Percentiles rank a stretch among this genome's conserved stretches.
Conservation (phyloP, 2,329 filamentous ascomycete genomes). For the Trichophyton verrucosum region DNA sequence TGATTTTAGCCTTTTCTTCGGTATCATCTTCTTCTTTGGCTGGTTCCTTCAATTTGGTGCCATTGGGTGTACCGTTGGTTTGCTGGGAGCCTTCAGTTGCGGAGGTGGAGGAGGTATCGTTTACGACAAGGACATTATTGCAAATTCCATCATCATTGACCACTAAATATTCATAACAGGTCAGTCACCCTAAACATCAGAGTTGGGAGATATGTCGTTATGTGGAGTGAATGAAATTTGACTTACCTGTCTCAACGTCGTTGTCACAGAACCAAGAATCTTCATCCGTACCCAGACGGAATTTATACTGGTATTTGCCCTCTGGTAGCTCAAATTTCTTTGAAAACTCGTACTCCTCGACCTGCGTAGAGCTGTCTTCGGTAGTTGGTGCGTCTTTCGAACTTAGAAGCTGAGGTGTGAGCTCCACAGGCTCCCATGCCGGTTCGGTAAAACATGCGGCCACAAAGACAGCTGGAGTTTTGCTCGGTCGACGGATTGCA, state of each 20-base stretch:
- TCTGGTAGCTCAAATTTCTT: conserved; percentile 12
- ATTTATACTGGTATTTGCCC: conserved; percentile 20
- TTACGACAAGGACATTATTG: conserved; percentile 14
- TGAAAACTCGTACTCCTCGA: conserved; percentile 13
- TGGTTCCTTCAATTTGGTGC: conserved; percentile 3
- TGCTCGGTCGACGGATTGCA: conserved; percentile 18
- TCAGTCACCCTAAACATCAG: neutral
- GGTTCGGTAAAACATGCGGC: conserved; percentile 20
- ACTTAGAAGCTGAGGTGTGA: conserved; percentile 15
- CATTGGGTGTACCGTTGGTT: conserved; percentile 2
- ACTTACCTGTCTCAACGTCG: conserved; percentile 19
- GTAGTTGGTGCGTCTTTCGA: neutral
- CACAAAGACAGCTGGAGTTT: conserved; percentile 19
- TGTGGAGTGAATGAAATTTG: neutral
- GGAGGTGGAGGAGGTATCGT: neutral
- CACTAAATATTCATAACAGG: conserved; percentile 9
- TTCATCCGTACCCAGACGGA: conserved; percentile 17
- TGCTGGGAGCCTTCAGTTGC: neutral
- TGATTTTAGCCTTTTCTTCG: neutral
- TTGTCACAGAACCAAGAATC: conserved; percentile 19
- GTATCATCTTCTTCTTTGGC: neutral
- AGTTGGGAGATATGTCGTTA: neutral
- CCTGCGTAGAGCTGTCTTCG: conserved; percentile 9
- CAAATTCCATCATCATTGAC: conserved; percentile 17
- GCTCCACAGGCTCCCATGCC: conserved; percentile 20